phyloP scores from a whole-genome alignment of 208 protist genomes.

The Leptomonas seymouri region DNA sequence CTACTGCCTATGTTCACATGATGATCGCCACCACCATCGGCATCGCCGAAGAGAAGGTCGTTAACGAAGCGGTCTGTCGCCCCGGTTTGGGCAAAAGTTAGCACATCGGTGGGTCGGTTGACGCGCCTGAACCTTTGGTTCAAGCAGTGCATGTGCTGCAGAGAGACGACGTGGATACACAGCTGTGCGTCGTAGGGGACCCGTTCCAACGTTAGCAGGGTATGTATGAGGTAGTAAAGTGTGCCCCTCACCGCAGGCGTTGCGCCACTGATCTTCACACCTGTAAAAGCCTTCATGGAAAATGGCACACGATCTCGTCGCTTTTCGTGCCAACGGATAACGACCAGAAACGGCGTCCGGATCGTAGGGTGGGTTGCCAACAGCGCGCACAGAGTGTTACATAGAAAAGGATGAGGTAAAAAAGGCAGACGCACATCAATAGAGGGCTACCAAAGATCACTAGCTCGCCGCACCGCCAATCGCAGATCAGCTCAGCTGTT shows the following conservation, averaged over 20 bases:
- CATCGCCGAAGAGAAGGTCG: slow-evolving; percentile 49
- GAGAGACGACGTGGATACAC: slow-evolving; percentile 49
- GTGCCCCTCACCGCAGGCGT: slow-evolving; percentile 40
- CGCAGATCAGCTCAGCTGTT: too few species aligned
- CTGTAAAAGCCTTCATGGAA: slow-evolving; percentile 27
- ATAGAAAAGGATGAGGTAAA: too few species aligned
- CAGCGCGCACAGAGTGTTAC: too few species aligned
- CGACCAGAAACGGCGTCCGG: too few species aligned
- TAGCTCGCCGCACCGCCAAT: too few species aligned
- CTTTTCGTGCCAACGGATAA: too few species aligned
- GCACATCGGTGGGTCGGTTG: slow-evolving; percentile 71
- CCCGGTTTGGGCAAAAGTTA: slow-evolving; percentile 61
- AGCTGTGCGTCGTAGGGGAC: slow-evolving; percentile 49
- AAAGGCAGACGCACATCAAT: too few species aligned
- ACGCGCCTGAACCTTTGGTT: slow-evolving; percentile 48
- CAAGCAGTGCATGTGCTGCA: slow-evolving; percentile 55
- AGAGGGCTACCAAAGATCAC: too few species aligned
- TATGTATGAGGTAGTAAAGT: slow-evolving; percentile 35
- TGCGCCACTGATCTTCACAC: slow-evolving; percentile 42
- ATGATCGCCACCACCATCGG: neutral
- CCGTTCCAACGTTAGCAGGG: slow-evolving; percentile 46
- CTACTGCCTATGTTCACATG: neutral
- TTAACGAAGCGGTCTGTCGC: slow-evolving; percentile 32
- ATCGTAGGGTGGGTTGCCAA: too few species aligned
- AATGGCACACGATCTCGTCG: neutral